phyloP scores from a whole-genome alignment of 352 stramenopile genomes.

The Globisporangium solare region DNA sequence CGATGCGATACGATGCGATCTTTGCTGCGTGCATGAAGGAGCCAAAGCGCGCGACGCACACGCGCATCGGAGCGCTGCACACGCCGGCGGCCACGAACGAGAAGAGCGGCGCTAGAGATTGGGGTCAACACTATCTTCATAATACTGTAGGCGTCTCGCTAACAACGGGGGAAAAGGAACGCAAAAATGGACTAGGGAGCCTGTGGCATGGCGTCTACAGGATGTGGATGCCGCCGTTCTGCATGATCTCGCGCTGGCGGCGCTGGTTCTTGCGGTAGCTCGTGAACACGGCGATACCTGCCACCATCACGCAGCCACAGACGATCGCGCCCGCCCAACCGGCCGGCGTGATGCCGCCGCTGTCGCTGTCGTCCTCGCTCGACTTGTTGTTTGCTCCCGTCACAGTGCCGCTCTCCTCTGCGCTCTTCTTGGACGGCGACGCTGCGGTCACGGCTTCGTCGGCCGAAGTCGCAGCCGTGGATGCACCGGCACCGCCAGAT shows the following conservation, averaged over 20 bases:
- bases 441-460: constrained; percentile 1
- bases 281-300: constrained; percentile 29
- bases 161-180: no score
- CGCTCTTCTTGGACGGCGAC: background rate
- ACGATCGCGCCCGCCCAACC: constrained; percentile 59
- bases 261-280: constrained; percentile 81
- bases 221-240: constrained; percentile 44
- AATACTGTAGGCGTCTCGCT: no score
- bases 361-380: background rate
- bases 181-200: no score
- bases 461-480: constrained; percentile 1
- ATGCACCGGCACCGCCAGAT: background rate
- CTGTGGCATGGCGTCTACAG: constrained; percentile 13
- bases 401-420: constrained; percentile 3
- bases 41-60: no score
- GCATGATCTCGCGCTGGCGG: constrained; percentile 74
- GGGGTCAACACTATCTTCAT: no score
- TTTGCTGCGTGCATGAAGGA: no score
- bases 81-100: no score
- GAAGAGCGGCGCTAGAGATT: no score
- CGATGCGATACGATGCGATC: no score
- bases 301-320: constrained; percentile 45
- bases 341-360: constrained; percentile 37
- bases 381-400: constrained; percentile 36
- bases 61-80: no score